Base-by-base conservation (phyloP, 768 basidiomycete species). In the Gyrodon lividus region DNA sequence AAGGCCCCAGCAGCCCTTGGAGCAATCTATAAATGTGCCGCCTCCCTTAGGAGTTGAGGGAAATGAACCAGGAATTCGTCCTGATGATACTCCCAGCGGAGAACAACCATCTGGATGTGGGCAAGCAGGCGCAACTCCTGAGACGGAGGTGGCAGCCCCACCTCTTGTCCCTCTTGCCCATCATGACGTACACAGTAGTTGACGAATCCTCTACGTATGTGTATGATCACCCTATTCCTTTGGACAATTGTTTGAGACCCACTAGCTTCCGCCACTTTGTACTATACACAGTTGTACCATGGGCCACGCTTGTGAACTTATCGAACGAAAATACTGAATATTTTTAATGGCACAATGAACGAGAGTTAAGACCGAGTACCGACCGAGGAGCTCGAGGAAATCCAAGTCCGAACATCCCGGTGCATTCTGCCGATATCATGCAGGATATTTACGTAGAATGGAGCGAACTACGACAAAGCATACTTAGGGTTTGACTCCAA, bases 131-230 rank as follows among this genome's bases (percentile, higher is more conserved):
- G 2, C 39, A 41, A 22, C 13, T 8, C 8, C 39, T 41, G 39
- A 23, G 20, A 23, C 20, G 10, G 39, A 22, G n/a, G n/a, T 17
- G 23, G 19, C 39, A 10, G 5, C 20, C 12, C 31, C 13, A 14
- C 12, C 12, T 30, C 12, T 10, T 10, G 30, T 30, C 12, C 31
- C 10, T 26, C n/a, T n/a, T n/a, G n/a, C n/a, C n/a, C n/a, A n/a
- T 17, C 43, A 47, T 10, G 37, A 46, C 23, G 23, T n/a, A 28
- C 9, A 45, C 20, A 31, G 31, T 39, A 48, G 34, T 16, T 66
- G 26, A 64, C 50, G 23, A 42, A 41, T 45, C 0, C 14, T 33
- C 2, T 22, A 33, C 17, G 23, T 23, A 14, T 28, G 3, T n/a
- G 14, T 43, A 43, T 23, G 16, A 23, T 43, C 5, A 28, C 26